These are phyloP conservation scores for Cladophialophora carrionii DNA, from an alignment of 2,329 filamentous ascomycete species.

Conservation along the genomic window DNA sequence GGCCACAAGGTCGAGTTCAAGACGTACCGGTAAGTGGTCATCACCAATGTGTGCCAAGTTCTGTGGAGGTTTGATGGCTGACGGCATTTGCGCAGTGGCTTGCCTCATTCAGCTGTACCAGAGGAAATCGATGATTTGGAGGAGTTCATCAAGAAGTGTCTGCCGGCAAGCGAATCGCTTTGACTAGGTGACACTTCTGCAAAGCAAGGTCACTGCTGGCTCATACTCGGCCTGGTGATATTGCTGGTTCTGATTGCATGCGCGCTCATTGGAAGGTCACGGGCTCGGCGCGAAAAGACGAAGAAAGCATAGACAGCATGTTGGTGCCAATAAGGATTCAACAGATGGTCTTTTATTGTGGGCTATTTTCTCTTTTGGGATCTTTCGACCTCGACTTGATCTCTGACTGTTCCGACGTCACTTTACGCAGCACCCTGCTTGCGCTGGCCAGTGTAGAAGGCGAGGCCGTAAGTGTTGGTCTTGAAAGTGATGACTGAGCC, in stretches of 20 bases:
- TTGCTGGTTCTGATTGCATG: slow-evolving; percentile 19
- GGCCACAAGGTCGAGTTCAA: slow-evolving; percentile 76
- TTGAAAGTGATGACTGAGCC: slow-evolving; percentile 68
- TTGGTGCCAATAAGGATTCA: background rate
- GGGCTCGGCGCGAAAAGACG: slow-evolving; percentile 18
- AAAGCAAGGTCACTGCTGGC: background rate
- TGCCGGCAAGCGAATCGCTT: slow-evolving; percentile 25
- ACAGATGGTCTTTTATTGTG: background rate
- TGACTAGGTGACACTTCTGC: slow-evolving; percentile 23
- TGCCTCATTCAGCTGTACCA: slow-evolving; percentile 75
- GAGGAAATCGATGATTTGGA: slow-evolving; percentile 84
- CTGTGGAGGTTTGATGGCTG: background rate
- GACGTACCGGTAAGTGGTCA: slow-evolving; percentile 66
- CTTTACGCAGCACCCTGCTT: slow-evolving; percentile 39
- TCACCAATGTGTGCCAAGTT: background rate
- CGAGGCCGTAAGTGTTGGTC: slow-evolving; percentile 65
- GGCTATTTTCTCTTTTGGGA: slow-evolving; percentile 3
- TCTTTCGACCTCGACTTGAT: background rate
- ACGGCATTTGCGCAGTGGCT: slow-evolving; percentile 54
- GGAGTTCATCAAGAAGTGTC: slow-evolving; percentile 57
- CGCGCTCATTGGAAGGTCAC: slow-evolving; percentile 12
- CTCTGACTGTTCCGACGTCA: background rate
- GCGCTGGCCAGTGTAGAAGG: slow-evolving; percentile 55
- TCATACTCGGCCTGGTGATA: slow-evolving; percentile 1
- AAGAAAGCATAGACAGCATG: slow-evolving; percentile 22